These are phyloP conservation scores for Amborella trichopoda DNA, from an alignment of 164 flowering plant genomes.

Conservation along the genomic window DNA sequence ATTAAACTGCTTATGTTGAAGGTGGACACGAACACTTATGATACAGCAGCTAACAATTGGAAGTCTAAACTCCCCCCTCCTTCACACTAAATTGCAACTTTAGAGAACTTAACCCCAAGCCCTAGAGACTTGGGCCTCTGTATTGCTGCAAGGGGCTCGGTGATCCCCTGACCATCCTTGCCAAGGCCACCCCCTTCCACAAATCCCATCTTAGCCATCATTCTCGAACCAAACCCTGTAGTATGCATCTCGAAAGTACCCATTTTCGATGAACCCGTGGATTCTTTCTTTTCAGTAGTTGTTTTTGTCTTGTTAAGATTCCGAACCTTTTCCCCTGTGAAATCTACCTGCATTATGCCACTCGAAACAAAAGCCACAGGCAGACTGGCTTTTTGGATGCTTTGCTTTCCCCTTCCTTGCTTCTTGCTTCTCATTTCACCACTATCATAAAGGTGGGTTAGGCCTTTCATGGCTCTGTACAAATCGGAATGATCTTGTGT, in stretches of 20 bases:
- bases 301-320: constrained; percentile 6
- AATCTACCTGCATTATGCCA: constrained; percentile 48
- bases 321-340: constrained; percentile 12
- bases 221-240: constrained; percentile 70
- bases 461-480: constrained; percentile 15
- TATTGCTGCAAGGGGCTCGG: constrained; percentile 40
- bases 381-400: constrained; percentile 31
- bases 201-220: constrained; percentile 85
- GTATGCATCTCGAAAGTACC: constrained; percentile 62
- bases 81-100: too few relatives aligned
- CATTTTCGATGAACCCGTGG: constrained; percentile 11
- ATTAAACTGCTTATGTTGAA: too few relatives aligned
- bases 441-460: constrained; percentile 7
- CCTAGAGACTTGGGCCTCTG: constrained; percentile 65
- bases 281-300: constrained; percentile 8
- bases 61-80: too few relatives aligned
- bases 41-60: too few relatives aligned
- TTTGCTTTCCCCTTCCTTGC: constrained; percentile 17
- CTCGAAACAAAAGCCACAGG: constrained; percentile 81
- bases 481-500: constrained; percentile 15
- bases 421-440: constrained; percentile 16
- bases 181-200: constrained; percentile 72
- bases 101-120: too few relatives aligned
- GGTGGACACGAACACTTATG: too few relatives aligned
- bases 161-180: constrained; percentile 57